Evolutionary conservation across 1,139 yeast genomes (phyloP).

Genomic region (Kurtzmaniella quercitrusa): DNA sequence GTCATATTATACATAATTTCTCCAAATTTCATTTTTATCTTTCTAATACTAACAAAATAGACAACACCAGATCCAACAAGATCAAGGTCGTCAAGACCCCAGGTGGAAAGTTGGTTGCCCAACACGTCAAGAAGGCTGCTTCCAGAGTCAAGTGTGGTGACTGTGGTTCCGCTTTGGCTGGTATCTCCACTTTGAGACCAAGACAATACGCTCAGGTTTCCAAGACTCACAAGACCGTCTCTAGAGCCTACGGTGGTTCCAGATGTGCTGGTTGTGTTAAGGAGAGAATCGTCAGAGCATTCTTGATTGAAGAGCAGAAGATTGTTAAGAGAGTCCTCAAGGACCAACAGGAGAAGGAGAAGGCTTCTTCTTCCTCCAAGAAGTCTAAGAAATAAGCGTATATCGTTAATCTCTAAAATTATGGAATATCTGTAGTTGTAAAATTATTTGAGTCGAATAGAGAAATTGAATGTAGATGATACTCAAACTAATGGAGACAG

Average conservation of each 20-base stretch:
- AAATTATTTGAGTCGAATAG: no score
- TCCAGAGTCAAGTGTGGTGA: constrained; percentile 99
- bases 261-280: constrained; percentile 98
- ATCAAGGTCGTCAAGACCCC: constrained; percentile 99
- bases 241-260: constrained; percentile 99
- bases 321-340: constrained; percentile 97
- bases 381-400: constrained; percentile 32
- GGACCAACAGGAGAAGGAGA: constrained; percentile 88
- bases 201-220: constrained; percentile 93
- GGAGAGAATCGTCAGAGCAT: constrained; percentile 98
- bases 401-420: constrained; percentile 3
- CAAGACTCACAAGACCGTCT: constrained; percentile 95
- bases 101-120: constrained; percentile 97
- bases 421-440: not conserved
- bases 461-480: no score
- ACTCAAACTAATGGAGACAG: no score
- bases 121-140: constrained; percentile 93
- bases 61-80: constrained; percentile 99
- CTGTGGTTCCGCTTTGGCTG: constrained; percentile 89
- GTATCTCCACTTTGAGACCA: constrained; percentile 94
- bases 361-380: constrained; percentile 31
- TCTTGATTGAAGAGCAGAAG: constrained; percentile 99
- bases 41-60: constrained; percentile 45
- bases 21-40: not conserved
- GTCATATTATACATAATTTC: not conserved